Base-by-base conservation (phyloP, 768 basidiomycete genomes). In the Boletus subparvulus region DNA sequence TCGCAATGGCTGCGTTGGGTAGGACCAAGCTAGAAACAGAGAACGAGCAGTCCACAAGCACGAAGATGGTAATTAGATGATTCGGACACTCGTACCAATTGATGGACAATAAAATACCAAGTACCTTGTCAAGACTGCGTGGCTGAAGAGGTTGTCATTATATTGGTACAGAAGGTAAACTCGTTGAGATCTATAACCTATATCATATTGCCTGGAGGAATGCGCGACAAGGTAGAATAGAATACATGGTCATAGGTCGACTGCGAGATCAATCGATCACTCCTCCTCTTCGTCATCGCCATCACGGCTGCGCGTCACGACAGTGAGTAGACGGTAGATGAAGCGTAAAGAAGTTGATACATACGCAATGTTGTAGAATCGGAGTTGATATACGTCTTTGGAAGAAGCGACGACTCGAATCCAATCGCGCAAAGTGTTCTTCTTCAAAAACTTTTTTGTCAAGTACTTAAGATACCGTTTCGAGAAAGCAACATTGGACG, bases 401-500 rank as follows among this genome's bases (percentile, higher is more conserved):
- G 86, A 82, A 32, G 93, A 87, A 41, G 97, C 93, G 64, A 98
- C 93, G 63, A 99, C 96, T 54, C 94, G 94, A 73, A 98, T 93
- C 91, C 94, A 98, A 78, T 98, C 95, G 63, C 94, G 88, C 66
- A 97, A 83, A 44, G 81, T 78, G 79, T 95, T 94, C 85, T 97
- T 97, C 85, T 98, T 98, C 77, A 98, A 83, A 83, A 93, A 95
- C 81, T 96, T 96, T 84, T 98, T 98, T 61, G 96, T 98, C 59
- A 98, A 82, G 78, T 98, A 99, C 78, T 98, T 98, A 73, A 98
- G 86, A 77, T 97, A 98, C 55, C 92, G 84, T 80, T 98, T 98
- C 49, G 96, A 98, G 78, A 98, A 89, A 54, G 92, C 86, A 72
- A 96, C 86, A 69, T 78, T 86, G 51, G 94, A 88, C 50, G 87